phyloP scores from a whole-genome alignment of 2,329 filamentous ascomycete species.

The Talaromyces marneffei region DNA sequence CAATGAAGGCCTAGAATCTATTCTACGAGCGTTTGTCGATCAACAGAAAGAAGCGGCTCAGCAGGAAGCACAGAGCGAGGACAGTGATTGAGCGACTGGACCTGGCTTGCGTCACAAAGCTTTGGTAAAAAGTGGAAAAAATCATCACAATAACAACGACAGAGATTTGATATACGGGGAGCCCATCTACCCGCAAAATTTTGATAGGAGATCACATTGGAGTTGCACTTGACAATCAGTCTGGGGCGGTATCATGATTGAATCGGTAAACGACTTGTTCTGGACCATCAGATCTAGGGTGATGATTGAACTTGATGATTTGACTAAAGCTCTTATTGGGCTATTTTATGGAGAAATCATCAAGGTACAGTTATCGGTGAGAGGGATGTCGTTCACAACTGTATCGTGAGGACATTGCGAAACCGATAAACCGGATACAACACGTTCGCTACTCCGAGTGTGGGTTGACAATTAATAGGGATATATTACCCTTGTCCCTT shows the following conservation, averaged over 20 bases:
- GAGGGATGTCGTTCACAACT: neutral
- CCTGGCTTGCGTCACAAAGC: neutral
- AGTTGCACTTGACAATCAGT: neutral
- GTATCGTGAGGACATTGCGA: neutral
- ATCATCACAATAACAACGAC: neutral
- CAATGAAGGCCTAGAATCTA: constrained; percentile 74
- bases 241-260: neutral
- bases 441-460: neutral
- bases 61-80: neutral
- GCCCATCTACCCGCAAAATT: neutral
- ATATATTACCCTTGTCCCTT: neutral
- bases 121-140: neutral
- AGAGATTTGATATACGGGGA: neutral
- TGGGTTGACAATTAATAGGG: neutral
- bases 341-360: neutral
- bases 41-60: constrained; percentile 17
- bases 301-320: neutral
- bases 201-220: neutral
- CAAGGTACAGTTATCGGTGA: neutral
- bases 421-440: neutral
- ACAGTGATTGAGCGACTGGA: constrained; percentile 6
- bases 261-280: neutral
- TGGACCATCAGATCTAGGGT: neutral
- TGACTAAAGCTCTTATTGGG: neutral
- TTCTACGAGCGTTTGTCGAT: constrained; percentile 51